Percentiles rank a stretch among this genome's conserved stretches.
These are phyloP conservation scores for Xylaria castorea DNA, from an alignment of 495 filamentous ascomycete species.

Conservation along the genomic window DNA sequence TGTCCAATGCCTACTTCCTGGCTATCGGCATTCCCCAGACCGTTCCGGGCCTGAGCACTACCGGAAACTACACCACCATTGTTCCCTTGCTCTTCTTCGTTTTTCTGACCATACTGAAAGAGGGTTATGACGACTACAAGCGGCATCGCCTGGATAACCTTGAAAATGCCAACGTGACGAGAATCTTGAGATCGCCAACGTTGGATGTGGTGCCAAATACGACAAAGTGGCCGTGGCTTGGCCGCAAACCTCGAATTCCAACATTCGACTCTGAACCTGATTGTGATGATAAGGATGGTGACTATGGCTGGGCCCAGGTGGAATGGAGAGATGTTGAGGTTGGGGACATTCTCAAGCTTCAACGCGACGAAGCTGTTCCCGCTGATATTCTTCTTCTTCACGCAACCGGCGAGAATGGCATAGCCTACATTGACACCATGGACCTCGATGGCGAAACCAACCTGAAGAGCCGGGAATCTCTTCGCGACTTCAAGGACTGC, in stretches of 20 bases:
- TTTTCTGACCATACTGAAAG: constrained; percentile 83
- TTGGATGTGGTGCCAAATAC: not conserved
- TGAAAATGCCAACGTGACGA: constrained; percentile 76
- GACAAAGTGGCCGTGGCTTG: constrained; percentile 30
- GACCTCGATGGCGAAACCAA: constrained; percentile 95
- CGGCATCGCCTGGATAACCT: constrained; percentile 83
- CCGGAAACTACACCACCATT: constrained; percentile 87
- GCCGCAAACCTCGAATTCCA: not conserved
- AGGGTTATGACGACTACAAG: constrained; percentile 88
- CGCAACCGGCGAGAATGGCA: constrained; percentile 74
- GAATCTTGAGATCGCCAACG: constrained; percentile 54
- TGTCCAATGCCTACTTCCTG: constrained; percentile 92
- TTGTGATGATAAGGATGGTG: constrained; percentile 35
- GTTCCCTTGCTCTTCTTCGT: constrained; percentile 85
- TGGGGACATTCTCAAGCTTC: constrained; percentile 79
- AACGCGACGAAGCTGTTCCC: constrained; percentile 78
- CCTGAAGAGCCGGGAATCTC: constrained; percentile 67
- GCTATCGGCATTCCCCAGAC: constrained; percentile 87
- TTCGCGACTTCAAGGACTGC: constrained; percentile 59
- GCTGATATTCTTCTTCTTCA: constrained; percentile 81
- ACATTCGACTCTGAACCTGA: constrained; percentile 13
- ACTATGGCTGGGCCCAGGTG: constrained; percentile 62
- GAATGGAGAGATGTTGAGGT: constrained; percentile 84
- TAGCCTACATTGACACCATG: constrained; percentile 94
- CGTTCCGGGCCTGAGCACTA: constrained; percentile 86